phyloP scores from a whole-genome alignment of 805 yeast species.

The Priceomyces fermenticarens region DNA sequence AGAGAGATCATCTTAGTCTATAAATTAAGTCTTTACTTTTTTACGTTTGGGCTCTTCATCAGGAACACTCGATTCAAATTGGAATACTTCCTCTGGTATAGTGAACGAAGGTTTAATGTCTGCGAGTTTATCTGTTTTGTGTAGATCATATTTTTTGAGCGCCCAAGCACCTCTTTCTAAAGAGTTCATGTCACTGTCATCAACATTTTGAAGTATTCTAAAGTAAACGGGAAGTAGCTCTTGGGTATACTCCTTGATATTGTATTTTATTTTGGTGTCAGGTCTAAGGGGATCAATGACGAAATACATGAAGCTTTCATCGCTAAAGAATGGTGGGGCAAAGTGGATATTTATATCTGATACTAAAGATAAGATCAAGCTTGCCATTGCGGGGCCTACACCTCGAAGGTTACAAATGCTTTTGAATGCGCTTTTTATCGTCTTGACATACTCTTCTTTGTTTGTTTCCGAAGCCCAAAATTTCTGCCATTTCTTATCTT shows the following conservation, averaged over 20 bases:
- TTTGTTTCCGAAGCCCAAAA: conserved; percentile 5
- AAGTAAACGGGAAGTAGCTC: conserved; percentile 26
- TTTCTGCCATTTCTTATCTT: background rate
- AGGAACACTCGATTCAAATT: background rate
- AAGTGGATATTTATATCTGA: conserved; percentile 13
- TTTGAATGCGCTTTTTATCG: conserved; percentile 24
- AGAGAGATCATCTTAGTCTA: conserved; percentile 31
- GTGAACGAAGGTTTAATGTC: conserved; percentile 21
- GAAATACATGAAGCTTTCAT: conserved; percentile 41
- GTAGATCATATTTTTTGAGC: conserved; percentile 25
- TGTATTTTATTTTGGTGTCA: conserved; percentile 37
- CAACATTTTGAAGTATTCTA: conserved; percentile 8
- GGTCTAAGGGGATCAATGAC: conserved; percentile 22
- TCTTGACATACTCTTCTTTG: conserved; percentile 13
- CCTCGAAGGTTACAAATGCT: conserved; percentile 37
- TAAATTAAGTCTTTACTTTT: conserved; percentile 6
- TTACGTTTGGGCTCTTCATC: conserved; percentile 7
- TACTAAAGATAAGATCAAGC: conserved; percentile 37
- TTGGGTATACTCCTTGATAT: conserved; percentile 38
- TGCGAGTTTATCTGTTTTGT: conserved; percentile 21
- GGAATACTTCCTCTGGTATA: conserved; percentile 8
- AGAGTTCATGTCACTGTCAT: conserved; percentile 8
- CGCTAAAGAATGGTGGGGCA: conserved; percentile 48
- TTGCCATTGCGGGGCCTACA: conserved; percentile 52
- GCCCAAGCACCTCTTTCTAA: conserved; percentile 40